phyloP scores from a whole-genome alignment of 345 rosid species.

The Gossypioides kirkii region DNA sequence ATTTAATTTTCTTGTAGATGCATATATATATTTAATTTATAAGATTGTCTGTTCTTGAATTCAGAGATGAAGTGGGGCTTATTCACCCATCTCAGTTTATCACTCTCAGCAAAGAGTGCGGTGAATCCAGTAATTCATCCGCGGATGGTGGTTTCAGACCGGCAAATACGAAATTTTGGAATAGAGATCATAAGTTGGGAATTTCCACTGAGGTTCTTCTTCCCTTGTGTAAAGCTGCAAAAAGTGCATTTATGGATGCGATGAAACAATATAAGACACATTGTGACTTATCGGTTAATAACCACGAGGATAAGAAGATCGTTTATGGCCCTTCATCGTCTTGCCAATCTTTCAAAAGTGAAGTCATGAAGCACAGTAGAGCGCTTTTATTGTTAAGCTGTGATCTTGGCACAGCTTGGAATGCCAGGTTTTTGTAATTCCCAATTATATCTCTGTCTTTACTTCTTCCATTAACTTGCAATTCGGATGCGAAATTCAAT shows the following conservation, averaged over 20 bases:
- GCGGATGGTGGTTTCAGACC: constrained; percentile 12
- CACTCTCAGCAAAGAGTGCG: constrained; percentile 37
- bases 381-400: constrained; percentile 69
- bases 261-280: constrained; percentile 32
- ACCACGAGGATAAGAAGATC: constrained; percentile 12
- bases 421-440: constrained; percentile 52
- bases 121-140: constrained; percentile 13
- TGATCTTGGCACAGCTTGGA: constrained; percentile 92
- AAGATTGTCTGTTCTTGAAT: constrained; percentile 8
- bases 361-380: constrained; percentile 71
- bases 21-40: background rate
- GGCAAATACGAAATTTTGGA: constrained; percentile 48
- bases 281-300: background rate
- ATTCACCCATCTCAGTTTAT: constrained; percentile 83
- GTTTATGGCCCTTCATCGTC: constrained; percentile 4
- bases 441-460: background rate
- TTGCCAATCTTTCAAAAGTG: constrained; percentile 27
- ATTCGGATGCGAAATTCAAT: constrained; percentile 1
- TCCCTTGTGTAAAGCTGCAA: constrained; percentile 57
- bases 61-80: constrained; percentile 82
- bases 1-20: background rate
- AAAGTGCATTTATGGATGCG: constrained; percentile 43
- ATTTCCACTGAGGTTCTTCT: constrained; percentile 60
- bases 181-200: constrained; percentile 71
- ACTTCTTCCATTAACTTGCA: constrained; percentile 5